Evolutionary conservation across 306 rosid genomes (phyloP).

Genomic region (Vachellia collinsii): DNA sequence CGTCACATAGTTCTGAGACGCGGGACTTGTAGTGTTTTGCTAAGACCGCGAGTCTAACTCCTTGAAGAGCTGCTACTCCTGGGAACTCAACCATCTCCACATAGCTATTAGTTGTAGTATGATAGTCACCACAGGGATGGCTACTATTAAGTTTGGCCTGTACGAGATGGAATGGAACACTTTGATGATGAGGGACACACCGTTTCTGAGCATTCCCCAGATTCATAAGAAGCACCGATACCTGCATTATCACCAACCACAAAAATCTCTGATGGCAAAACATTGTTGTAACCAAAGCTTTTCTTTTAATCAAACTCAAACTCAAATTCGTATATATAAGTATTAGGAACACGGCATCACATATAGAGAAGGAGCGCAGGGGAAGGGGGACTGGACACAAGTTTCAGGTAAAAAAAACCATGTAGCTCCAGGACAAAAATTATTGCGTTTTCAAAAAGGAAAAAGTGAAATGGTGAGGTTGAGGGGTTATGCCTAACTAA

Average conservation of each 20-base stretch:
- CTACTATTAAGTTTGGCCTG: too few relatives aligned
- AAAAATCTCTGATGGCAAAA: not conserved
- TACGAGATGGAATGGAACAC: slow-evolving; percentile 25
- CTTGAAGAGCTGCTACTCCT: not conserved
- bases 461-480: not conserved
- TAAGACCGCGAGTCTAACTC: not conserved
- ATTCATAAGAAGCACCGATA: not conserved
- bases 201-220: not conserved
- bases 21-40: not conserved
- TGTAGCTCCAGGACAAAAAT: too few relatives aligned
- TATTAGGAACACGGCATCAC: too few relatives aligned
- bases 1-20: not conserved
- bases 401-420: too few relatives aligned
- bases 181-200: too few relatives aligned
- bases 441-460: not conserved
- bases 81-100: not conserved
- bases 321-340: not conserved
- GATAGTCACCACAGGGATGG: not conserved
- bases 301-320: not conserved
- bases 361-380: too few relatives aligned
- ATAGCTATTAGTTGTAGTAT: not conserved
- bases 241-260: too few relatives aligned
- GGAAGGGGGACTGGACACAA: not conserved
- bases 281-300: not conserved
- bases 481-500: not conserved